These are phyloP conservation scores for Russula dissimulans DNA, from an alignment of 768 basidiomycete genomes.

Conservation along the genomic window DNA sequence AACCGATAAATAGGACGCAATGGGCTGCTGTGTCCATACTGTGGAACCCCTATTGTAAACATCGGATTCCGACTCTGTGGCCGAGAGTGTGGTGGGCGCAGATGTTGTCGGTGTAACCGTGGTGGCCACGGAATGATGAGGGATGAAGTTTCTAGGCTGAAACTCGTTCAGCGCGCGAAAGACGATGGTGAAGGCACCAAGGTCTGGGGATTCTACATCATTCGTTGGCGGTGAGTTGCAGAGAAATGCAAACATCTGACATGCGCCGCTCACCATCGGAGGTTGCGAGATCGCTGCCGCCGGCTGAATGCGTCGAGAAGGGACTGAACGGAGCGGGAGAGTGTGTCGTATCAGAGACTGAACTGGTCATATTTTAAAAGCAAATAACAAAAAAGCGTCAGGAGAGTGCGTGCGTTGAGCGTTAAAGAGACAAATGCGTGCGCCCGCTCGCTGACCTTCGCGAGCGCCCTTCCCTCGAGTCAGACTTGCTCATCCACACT, in stretches of 20 bases:
- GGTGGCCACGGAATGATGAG: slow-evolving; percentile 17
- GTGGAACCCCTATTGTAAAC: slow-evolving; percentile 40
- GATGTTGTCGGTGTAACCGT: slow-evolving; percentile 23
- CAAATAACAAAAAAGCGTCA: no score
- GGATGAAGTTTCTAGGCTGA: slow-evolving; percentile 32
- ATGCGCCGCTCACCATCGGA: slow-evolving; percentile 28
- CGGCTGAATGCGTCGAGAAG: slow-evolving; percentile 26
- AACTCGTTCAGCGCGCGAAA: slow-evolving; percentile 56
- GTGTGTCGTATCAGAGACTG: slow-evolving; percentile 29
- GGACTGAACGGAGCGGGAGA: slow-evolving; percentile 33
- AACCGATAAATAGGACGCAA: slow-evolving; percentile 46
- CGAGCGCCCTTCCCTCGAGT: no score
- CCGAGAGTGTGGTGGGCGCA: slow-evolving; percentile 21
- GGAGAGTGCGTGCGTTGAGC: no score
- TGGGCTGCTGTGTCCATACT: slow-evolving; percentile 53
- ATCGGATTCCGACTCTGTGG: slow-evolving; percentile 33
- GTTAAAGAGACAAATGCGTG: no score
- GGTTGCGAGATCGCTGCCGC: slow-evolving; percentile 28
- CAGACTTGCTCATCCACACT: no score
- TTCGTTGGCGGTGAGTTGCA: neutral
- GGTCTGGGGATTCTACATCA: slow-evolving; percentile 51
- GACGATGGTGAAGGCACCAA: slow-evolving; percentile 63
- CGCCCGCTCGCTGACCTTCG: no score
- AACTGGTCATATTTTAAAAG: slow-evolving; percentile 24
- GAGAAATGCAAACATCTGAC: neutral